A percentile compares a stretch with the other conserved stretches of the same genome.
Conservation (phyloP, 768 basidiomycete species). For the Mycena metata region DNA sequence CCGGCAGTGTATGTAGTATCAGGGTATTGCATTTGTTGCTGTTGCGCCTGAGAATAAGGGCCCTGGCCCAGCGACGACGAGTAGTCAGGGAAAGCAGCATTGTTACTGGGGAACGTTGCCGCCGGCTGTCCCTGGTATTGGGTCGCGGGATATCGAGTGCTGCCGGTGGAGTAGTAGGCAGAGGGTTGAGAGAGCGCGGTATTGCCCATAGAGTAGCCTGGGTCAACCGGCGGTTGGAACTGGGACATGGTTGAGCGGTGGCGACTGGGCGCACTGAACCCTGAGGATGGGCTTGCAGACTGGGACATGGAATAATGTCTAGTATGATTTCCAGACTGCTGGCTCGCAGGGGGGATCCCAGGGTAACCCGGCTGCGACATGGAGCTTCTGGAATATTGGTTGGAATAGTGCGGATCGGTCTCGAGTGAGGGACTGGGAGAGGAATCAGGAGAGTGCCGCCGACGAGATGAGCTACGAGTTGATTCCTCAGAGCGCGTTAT, state of each 20-base stretch:
- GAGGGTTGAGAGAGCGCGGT: background rate
- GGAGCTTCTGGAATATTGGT: background rate
- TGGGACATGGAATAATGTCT: conserved; percentile 1
- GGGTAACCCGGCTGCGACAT: background rate
- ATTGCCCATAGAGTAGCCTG: background rate
- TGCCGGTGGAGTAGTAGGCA: background rate
- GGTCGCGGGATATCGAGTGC: conserved; percentile 10
- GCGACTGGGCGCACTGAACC: background rate
- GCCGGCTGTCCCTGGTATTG: conserved; percentile 15
- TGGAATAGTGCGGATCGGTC: conserved; percentile 7
- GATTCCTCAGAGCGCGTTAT: conserved; percentile 54
- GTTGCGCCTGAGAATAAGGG: conserved; percentile 14
- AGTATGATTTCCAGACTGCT: conserved; percentile 1
- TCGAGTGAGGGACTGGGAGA: conserved; percentile 22
- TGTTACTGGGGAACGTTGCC: conserved; percentile 8
- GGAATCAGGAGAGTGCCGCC: conserved; percentile 16
- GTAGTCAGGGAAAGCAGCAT: conserved; percentile 12
- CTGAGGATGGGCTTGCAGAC: background rate
- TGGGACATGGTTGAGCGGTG: background rate
- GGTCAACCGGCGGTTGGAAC: conserved; percentile 8
- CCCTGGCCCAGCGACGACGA: conserved; percentile 2
- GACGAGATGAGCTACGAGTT: conserved; percentile 15
- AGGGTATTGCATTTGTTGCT: conserved; percentile 30
- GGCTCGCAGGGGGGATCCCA: background rate
- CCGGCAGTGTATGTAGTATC: conserved; percentile 11